Evolutionary conservation across 305 asterid genomes (phyloP), one percentile per base, ranked within the genome.

Genomic region (Plantago lanceolata): DNA sequence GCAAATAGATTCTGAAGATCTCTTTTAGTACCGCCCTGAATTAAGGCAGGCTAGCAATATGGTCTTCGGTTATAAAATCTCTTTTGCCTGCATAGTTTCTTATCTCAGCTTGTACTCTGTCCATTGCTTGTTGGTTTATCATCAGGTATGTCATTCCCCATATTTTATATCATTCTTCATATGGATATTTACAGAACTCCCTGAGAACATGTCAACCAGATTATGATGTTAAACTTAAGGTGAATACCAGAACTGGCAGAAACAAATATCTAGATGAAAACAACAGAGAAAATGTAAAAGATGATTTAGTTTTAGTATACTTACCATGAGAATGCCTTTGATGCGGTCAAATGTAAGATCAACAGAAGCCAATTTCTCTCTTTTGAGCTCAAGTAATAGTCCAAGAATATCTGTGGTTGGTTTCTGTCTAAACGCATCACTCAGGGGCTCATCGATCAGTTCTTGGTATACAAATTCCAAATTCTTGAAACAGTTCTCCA

Each of bases 381-480:
- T 17, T 26, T 17, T 47, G 12, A 51, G 26, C 13, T 51, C 13
- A 17, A 51, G 21, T 9, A 51, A 51, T 6, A 51, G 20, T 17
- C 7, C 57, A 8, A 51, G 57, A 51, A 51, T 51, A 26, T 51
- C 26, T 6, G 8, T 51, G 7, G 18, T 17, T n/a, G 57, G 18
- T 24, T 68, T 64, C 5, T 2, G 20, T 64, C 74, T 61, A 8
- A 19, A 26, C 11, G 54, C 18, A 47, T 7, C 59, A 28, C 65
- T 71, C 8, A 64, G 53, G 43, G 71, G 79, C 15, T 75, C 84
- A 2, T 73, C 69, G 50, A 79, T 73, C 17, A 73, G 61, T 58
- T 70, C 76, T n/a, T 76, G 73, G 28, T 64, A 79, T 61, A 76
- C 76, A 1, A 28, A 47, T 60, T 78, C 82, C 37, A 78, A 8